These are phyloP conservation scores for Endothia cerciana DNA, from an alignment of 2,329 filamentous ascomycete species.

Conservation along the genomic window DNA sequence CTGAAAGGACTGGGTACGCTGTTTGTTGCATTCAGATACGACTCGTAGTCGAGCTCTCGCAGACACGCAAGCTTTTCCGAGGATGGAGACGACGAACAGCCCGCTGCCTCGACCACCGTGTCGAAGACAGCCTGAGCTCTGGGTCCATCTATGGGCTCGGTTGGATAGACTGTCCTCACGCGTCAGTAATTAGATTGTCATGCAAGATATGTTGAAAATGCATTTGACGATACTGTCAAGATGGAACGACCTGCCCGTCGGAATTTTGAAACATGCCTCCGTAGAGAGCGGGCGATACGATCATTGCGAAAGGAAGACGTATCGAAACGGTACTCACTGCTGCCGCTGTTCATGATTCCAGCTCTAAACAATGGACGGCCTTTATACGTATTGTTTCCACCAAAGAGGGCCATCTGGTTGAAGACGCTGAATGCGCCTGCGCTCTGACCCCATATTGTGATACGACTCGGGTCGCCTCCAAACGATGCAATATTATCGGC, in stretches of 20 bases:
- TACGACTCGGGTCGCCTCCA: constrained; percentile 66
- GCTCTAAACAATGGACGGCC: constrained; percentile 65
- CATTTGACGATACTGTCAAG: no score
- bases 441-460: constrained; percentile 68
- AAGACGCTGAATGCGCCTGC: constrained; percentile 64
- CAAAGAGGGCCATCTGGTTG: constrained; percentile 65
- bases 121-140: constrained; percentile 62
- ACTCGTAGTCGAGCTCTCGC: constrained; percentile 52
- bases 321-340: constrained; percentile 27
- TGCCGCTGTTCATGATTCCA: constrained; percentile 67
- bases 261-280: no score
- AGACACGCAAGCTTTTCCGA: constrained; percentile 58
- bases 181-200: no score
- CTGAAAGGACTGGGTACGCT: constrained; percentile 60
- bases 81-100: constrained; percentile 51
- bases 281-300: no score
- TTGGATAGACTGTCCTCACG: constrained; percentile 33
- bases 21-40: constrained; percentile 59
- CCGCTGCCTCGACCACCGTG: constrained; percentile 51
- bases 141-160: constrained; percentile 55
- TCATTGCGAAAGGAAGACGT: no score
- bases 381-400: constrained; percentile 65
- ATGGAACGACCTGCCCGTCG: constrained; percentile 38
- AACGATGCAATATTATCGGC: constrained; percentile 67
- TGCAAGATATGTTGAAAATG: no score